Conservation (phyloP, 2,329 filamentous ascomycete species). For the Xylariaceae sp. region DNA sequence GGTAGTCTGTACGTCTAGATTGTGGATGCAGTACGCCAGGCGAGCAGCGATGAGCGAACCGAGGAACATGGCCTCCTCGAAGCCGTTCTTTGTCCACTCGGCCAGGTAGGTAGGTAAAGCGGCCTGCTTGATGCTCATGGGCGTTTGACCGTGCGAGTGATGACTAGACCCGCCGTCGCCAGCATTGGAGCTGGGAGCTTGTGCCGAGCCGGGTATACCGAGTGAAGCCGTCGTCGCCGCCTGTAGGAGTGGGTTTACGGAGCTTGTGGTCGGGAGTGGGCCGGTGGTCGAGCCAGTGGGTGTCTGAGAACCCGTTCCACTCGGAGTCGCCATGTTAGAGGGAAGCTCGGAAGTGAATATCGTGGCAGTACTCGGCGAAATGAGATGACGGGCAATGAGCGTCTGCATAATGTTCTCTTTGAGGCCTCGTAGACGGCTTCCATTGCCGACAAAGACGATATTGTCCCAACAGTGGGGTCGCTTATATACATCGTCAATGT, state of each 20-base stretch:
- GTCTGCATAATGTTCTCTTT: conserved; percentile 84
- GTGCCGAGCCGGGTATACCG: conserved; percentile 45
- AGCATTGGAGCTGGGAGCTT: conserved; percentile 44
- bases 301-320: conserved; percentile 88
- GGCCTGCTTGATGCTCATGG: conserved; percentile 79
- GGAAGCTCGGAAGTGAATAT: conserved; percentile 98
- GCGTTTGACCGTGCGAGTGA: conserved; percentile 70
- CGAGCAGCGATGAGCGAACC: conserved; percentile 82
- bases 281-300: conserved; percentile 68
- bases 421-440: conserved; percentile 73
- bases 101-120: conserved; percentile 82
- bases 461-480: conserved; percentile 89
- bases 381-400: conserved; percentile 78
- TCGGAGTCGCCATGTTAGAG: conserved; percentile 87
- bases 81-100: conserved; percentile 82
- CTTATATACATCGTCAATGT: conserved; percentile 82
- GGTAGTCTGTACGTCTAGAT: conserved; percentile 54
- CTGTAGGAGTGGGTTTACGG: conserved; percentile 87
- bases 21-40: conserved; percentile 61
- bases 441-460: conserved; percentile 89
- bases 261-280: conserved; percentile 52
- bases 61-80: conserved; percentile 84
- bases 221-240: conserved; percentile 79
- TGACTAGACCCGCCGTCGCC: conserved; percentile 47
- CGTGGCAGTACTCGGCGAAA: conserved; percentile 89